Evolutionary conservation across 768 basidiomycete genomes (phyloP), one percentile per base, ranked within the genome.

Genomic region (Plicaturopsis crispa): DNA sequence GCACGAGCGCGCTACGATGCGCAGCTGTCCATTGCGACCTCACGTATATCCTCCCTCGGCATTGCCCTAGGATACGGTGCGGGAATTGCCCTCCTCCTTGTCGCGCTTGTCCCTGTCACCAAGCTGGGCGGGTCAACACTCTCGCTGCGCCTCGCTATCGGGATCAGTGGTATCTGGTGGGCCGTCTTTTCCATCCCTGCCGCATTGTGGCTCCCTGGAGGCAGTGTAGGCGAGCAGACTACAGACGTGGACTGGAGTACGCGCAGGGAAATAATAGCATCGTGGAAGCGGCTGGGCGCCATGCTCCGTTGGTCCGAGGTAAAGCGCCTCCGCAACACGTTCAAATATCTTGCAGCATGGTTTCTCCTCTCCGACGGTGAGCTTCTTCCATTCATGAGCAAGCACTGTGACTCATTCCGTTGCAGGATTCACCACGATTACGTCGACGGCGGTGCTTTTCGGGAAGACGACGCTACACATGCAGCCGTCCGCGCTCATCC

Each of bases 321-420:
- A 28, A 73, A 72, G 55, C 72, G 73, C 37, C 66, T 97, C 12
- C 70, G 73, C 21, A 82, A 90, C 51, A 91, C 92, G 1, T 98
- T 93, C 67, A 73, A 73, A 47, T 97, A 89, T 50, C 79, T 97
- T 31, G 74, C 80, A 4, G 90, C 94, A 0, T 97, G 93, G 92
- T 93, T 96, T 56, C 70, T 98, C 10, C 74, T 98, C 17, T 89
- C 86, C 1, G 93, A 98, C 50, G 88, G 90, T 86, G 37, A 31
- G 73, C 5, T 18, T 35, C 1, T 20, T 22, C 8, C n/a, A 17
- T 34, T n/a, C n/a, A n/a, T n/a, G n/a, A n/a, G n/a, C n/a, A n/a
- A n/a, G n/a, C n/a, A n/a, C n/a, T n/a, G n/a, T n/a, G n/a, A n/a
- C n/a, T n/a, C n/a, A n/a, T n/a, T n/a, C n/a, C n/a, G 11, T 4